phyloP scores from a whole-genome alignment of 148 eudicot genomes.

The Selenicereus undatus region DNA sequence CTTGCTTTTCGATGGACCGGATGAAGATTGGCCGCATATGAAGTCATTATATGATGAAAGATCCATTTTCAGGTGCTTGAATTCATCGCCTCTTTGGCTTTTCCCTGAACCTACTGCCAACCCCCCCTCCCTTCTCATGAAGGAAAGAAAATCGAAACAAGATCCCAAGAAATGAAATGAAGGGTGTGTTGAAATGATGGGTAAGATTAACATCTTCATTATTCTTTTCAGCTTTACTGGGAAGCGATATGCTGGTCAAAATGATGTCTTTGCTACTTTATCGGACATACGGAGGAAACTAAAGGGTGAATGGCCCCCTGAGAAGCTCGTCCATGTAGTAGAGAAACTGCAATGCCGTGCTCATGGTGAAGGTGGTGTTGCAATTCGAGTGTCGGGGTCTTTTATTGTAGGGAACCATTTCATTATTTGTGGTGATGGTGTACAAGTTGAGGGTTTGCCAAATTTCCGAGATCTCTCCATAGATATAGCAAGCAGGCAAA shows the following conservation, averaged over 20 bases:
- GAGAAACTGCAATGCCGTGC: conserved; percentile 90
- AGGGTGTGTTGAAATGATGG: background rate
- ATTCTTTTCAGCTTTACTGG: conserved; percentile 60
- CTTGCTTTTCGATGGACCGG: conserved; percentile 82
- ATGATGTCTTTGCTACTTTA: conserved; percentile 45
- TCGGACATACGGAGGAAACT: conserved; percentile 67
- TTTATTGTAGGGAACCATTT: conserved; percentile 82
- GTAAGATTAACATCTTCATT: background rate
- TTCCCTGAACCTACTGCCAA: background rate
- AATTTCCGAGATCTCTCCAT: conserved; percentile 74
- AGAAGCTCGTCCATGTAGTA: conserved; percentile 85
- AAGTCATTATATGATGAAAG: conserved; percentile 58
- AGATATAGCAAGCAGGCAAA: conserved; percentile 54
- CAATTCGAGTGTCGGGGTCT: conserved; percentile 83
- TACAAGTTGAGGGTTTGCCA: conserved; percentile 86
- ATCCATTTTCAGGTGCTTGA: conserved; percentile 65
- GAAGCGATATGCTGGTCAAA: conserved; percentile 53
- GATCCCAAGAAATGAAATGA: background rate
- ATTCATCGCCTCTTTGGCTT: background rate
- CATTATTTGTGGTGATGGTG: conserved; percentile 87
- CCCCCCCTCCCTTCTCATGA: too few species aligned
- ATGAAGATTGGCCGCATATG: conserved; percentile 72
- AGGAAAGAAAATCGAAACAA: too few species aligned
- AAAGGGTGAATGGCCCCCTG: conserved; percentile 86
- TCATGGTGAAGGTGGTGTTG: conserved; percentile 70